Conservation (phyloP, 208 protist species). For the Plasmodiophora brassicae region DNA sequence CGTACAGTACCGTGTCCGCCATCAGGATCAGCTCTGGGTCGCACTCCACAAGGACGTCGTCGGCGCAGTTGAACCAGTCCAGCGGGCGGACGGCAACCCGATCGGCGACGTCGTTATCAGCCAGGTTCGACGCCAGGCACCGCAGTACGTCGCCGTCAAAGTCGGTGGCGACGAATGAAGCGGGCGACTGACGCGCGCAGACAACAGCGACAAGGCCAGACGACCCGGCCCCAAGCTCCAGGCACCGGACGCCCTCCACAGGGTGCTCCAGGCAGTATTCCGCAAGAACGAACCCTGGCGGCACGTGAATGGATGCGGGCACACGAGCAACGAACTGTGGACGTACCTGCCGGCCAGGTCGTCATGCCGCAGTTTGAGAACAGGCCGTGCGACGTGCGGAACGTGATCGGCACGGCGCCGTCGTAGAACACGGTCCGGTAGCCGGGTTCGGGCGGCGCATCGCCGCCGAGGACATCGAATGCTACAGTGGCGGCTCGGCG, state of each 20-base stretch:
- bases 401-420: neutral
- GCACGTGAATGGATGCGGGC: neutral
- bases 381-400: neutral
- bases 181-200: neutral
- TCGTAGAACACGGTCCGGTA: neutral
- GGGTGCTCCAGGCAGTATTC: slow-evolving; percentile 2
- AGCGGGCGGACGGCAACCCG: neutral
- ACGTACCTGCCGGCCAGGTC: neutral
- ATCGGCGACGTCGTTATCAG: neutral
- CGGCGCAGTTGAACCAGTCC: neutral
- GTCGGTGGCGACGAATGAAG: neutral
- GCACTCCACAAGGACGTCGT: neutral
- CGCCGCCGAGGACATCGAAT: neutral
- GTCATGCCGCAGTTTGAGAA: neutral
- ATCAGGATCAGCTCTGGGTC: neutral
- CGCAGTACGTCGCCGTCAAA: neutral
- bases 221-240: neutral
- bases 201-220: neutral
- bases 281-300: neutral
- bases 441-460: neutral
- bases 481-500: neutral
- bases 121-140: neutral
- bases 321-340: neutral
- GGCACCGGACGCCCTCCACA: neutral
- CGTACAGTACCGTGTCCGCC: neutral